phyloP scores from a whole-genome alignment of 2,329 filamentous ascomycete genomes.

The Peltaster fructicola region DNA sequence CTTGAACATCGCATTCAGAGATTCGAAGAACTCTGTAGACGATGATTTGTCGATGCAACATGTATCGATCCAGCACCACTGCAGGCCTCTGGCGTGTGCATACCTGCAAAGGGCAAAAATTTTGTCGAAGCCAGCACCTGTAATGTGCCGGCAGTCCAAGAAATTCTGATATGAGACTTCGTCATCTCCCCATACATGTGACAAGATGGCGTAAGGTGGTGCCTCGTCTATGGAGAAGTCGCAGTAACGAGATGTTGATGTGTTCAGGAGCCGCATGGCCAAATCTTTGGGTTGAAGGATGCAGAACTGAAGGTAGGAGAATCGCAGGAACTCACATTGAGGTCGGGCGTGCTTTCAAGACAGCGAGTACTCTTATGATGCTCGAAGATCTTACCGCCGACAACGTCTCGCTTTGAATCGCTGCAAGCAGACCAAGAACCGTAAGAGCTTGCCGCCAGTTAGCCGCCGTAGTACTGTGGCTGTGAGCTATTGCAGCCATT shows the following conservation, averaged over 20 bases:
- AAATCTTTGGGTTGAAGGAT: too few species aligned
- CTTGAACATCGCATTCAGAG: slow-evolving; percentile 9
- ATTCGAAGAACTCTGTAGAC: slow-evolving; percentile 6
- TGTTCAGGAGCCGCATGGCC: slow-evolving; percentile 6
- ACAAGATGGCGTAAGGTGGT: slow-evolving; percentile 6
- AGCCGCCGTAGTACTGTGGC: too few species aligned
- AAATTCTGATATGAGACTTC: slow-evolving; percentile 5
- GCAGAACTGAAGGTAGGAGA: too few species aligned
- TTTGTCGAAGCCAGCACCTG: slow-evolving; percentile 6
- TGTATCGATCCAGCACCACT: slow-evolving; percentile 8
- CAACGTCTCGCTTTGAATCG: too few species aligned
- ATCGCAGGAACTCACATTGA: too few species aligned
- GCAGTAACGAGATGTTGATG: slow-evolving; percentile 2
- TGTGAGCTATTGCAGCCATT: too few species aligned
- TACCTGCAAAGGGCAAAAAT: slow-evolving; percentile 2
- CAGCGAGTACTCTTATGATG: too few species aligned
- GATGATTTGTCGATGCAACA: slow-evolving; percentile 8
- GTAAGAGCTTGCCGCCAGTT: too few species aligned
- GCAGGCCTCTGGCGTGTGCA: too few species aligned
- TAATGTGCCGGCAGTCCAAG: neutral
- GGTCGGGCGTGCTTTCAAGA: too few species aligned
- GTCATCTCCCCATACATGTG: slow-evolving; percentile 4
- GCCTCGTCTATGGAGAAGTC: slow-evolving; percentile 4
- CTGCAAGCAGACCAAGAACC: too few species aligned
- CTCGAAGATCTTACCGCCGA: too few species aligned